phyloP scores from a whole-genome alignment of 2,329 filamentous ascomycete species.

The Boeremia exigua region DNA sequence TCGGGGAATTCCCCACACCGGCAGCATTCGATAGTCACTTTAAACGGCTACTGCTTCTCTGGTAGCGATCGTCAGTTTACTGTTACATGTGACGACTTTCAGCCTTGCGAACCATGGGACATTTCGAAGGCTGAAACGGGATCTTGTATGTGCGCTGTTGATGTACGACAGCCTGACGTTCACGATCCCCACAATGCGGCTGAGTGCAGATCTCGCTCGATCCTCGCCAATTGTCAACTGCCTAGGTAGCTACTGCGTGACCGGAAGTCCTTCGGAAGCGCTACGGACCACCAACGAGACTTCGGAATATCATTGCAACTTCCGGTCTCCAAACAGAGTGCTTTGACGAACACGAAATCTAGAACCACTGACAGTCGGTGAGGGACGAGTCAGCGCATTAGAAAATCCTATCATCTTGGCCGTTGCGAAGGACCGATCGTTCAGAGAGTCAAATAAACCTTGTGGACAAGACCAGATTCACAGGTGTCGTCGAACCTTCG shows the following conservation, averaged over 20 bases:
- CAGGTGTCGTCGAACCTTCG: not conserved
- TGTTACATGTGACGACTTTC: not conserved
- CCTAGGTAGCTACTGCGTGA: not conserved
- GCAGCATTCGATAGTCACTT: not conserved
- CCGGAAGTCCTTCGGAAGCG: not conserved
- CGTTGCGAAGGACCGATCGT: not conserved
- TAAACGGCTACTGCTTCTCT: not conserved
- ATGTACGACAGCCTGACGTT: not conserved
- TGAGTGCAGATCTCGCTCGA: not conserved
- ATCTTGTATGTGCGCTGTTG: not conserved
- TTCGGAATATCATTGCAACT: not conserved
- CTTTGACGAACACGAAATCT: not conserved
- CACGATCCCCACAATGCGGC: not conserved
- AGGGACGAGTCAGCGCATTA: not conserved
- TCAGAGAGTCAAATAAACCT: not conserved
- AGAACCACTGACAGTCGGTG: not conserved
- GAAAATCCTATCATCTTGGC: not conserved
- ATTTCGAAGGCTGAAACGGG: not conserved
- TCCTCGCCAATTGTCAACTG: not conserved
- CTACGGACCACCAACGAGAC: not conserved
- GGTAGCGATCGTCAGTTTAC: constrained; percentile 1
- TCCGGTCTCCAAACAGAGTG: not conserved
- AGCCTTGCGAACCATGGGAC: not conserved
- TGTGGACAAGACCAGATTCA: not conserved
- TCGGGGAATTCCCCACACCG: constrained; percentile 4